Percentiles rank a stretch among this genome's conserved stretches.
Conservation (phyloP, 2,329 filamentous ascomycete species). For the Colletotrichum simmondsii region DNA sequence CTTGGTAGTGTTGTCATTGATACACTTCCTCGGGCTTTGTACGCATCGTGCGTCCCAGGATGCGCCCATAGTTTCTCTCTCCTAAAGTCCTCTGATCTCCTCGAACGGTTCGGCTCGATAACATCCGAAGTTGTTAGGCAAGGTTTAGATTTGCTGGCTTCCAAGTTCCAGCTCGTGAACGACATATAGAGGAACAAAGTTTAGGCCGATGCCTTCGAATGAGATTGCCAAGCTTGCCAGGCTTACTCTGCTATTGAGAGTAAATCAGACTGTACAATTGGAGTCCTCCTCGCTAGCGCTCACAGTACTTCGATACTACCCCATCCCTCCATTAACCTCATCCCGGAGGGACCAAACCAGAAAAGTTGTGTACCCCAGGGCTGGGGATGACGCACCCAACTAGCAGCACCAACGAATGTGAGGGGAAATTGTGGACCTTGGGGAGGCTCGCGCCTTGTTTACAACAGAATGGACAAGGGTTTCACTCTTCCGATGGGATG, state of each 20-base stretch:
- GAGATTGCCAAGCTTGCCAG: background rate
- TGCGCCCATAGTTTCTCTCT: background rate
- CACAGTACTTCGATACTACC: background rate
- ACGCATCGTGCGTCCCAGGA: background rate
- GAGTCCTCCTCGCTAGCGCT: background rate
- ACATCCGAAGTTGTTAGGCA: background rate
- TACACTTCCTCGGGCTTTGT: background rate
- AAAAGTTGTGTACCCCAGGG: background rate
- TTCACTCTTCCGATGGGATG: slow-evolving; percentile 9
- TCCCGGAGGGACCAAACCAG: background rate
- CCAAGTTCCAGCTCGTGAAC: too few relatives aligned
- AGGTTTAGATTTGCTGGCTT: background rate
- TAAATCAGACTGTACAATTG: background rate
- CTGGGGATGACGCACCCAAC: background rate
- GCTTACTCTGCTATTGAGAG: too few relatives aligned
- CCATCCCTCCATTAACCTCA: background rate
- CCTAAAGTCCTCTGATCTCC: background rate
- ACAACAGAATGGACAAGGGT: slow-evolving; percentile 15
- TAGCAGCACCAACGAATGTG: background rate
- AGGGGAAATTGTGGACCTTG: slow-evolving; percentile 27
- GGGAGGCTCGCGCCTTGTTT: slow-evolving; percentile 1
- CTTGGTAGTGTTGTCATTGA: background rate
- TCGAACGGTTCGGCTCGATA: background rate
- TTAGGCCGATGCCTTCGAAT: background rate
- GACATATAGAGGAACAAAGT: too few relatives aligned